A percentile compares a stretch with the other conserved stretches of the same genome.
These are phyloP conservation scores for Aspergillus bertholletiae DNA, from an alignment of 495 filamentous ascomycete genomes.

Conservation along the genomic window DNA sequence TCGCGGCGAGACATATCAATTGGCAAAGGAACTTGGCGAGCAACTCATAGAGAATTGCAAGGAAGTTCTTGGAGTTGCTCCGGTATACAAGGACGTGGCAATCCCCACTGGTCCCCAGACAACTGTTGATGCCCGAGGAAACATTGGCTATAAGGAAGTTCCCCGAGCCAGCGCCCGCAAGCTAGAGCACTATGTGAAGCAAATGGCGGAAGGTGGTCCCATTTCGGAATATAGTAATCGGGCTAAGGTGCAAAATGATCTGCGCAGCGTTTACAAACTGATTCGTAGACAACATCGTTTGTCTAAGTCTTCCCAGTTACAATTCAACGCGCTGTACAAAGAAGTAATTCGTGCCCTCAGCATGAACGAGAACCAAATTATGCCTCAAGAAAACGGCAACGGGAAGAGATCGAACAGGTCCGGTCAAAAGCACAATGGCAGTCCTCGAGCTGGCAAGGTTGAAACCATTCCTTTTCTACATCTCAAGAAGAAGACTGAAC, in stretches of 20 bases:
- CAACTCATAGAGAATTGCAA: conserved; percentile 97
- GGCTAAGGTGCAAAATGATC: conserved; percentile 94
- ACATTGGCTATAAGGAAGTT: conserved; percentile 82
- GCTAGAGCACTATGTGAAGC: conserved; percentile 95
- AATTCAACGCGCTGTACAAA: conserved; percentile 91
- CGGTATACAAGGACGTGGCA: conserved; percentile 93
- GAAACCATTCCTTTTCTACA: conserved; percentile 98
- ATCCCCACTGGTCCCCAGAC: conserved; percentile 90
- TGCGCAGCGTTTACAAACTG: conserved; percentile 91
- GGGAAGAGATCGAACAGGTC: conserved; percentile 64
- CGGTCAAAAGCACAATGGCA: conserved; percentile 49
- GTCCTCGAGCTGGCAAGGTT: conserved; percentile 74
- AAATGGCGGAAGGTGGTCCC: conserved; percentile 98
- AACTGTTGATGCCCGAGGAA: conserved; percentile 82
- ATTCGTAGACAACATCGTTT: conserved; percentile 96
- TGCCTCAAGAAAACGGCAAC: conserved; percentile 72
- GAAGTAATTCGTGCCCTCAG: conserved; percentile 87
- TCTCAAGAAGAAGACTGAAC: conserved; percentile 87
- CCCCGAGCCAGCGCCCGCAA: conserved; percentile 90
- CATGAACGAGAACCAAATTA: conserved; percentile 97
- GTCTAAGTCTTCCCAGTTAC: conserved; percentile 87
- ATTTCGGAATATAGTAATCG: conserved; percentile 98
- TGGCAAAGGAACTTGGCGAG: conserved; percentile 92
- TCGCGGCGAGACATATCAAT: conserved; percentile 92
- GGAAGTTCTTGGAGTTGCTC: conserved; percentile 76